Evolutionary conservation across 1,284 basidiomycete genomes (phyloP).

Genomic region (Fistulina hepatica): DNA sequence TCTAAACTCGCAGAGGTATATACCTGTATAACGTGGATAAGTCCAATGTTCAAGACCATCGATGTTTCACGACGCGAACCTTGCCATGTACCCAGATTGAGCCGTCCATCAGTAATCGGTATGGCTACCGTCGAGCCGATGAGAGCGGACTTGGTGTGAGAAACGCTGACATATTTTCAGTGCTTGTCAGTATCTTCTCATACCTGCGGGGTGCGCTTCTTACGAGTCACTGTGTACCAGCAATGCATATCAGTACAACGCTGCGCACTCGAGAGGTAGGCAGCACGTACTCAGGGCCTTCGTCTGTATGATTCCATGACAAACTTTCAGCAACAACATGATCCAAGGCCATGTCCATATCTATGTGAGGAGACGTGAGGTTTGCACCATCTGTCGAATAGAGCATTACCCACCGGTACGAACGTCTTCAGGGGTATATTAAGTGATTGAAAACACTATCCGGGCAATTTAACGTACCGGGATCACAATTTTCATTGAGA

Average conservation of each 20-base stretch:
- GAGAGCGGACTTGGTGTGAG: constrained; percentile 70
- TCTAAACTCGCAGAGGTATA: constrained; percentile 82
- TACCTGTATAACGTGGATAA: constrained; percentile 35
- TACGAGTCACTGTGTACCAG: constrained; percentile 54
- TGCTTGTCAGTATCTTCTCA: not conserved
- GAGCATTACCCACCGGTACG: constrained; percentile 32
- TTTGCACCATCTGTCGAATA: constrained; percentile 1
- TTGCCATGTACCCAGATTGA: constrained; percentile 91
- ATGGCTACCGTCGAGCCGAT: constrained; percentile 23
- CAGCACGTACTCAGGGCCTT: constrained; percentile 72
- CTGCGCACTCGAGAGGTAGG: constrained; percentile 6
- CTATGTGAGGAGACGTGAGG: constrained; percentile 24
- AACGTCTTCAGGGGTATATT: constrained; percentile 36
- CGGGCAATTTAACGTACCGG: constrained; percentile 29
- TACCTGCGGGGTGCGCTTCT: constrained; percentile 19
- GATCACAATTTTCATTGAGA: constrained; percentile 80
- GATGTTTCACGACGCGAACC: constrained; percentile 29
- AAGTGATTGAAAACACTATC: not conserved
- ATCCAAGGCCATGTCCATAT: constrained; percentile 83
- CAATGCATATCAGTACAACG: constrained; percentile 2
- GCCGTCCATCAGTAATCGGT: constrained; percentile 72
- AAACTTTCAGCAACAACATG: constrained; percentile 78
- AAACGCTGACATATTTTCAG: constrained; percentile 42
- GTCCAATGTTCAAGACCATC: not conserved
- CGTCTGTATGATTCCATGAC: constrained; percentile 84